Base-by-base conservation (phyloP, 2,329 filamentous ascomycete species). In the Cladophialophora exuberans region DNA sequence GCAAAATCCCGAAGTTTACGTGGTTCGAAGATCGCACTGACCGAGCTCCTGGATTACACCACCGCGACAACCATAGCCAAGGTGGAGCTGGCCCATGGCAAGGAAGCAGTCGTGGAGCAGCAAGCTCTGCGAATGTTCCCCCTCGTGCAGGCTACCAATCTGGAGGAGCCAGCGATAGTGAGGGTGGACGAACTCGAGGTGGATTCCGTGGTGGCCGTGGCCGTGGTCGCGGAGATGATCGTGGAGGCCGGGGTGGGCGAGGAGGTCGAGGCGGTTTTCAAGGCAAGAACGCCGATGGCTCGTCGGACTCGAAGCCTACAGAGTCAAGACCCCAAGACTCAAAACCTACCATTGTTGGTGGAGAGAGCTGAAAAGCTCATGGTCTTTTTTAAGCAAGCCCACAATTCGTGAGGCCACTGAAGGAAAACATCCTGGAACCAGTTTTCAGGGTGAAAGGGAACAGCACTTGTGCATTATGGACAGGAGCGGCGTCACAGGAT, bases 1-100 rank as follows among this genome's bases (percentile, higher is more conserved):
- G 89, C 60, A 87, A 86, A 60, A 89, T 88, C 73, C 89, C 90
- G 11, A 83, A 90, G 53, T 85, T 96, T 57, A 91, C 91, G 77
- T 83, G 91, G 67, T 96, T 91, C 75, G 84, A 89, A 67, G 86
- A 88, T 42, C 28, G 31, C 18, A 25, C 26, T 3, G 46, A 49
- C 23, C 84, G 83, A 63, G 82, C 83, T 64, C 26, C 41, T 1
- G 39, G 48, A 18, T 79, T 69, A 63, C 72, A 69, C 69, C 77
- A 71, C 68, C 57, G 56, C 39, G 59, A 65, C 18, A 57, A 38
- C 41, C 60, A 55, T 23, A 63, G 62, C 33, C 71, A 72, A 51
- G 73, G 72, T 46, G 79, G 80, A 56, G 80, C 80, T 23, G 82
- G 81, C 23, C 79, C 74, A 42, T 85, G 82, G 82, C 77, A 80